Evolutionary conservation across 1,284 basidiomycete genomes (phyloP).

Genomic region (Apiotrichum domesticum): DNA sequence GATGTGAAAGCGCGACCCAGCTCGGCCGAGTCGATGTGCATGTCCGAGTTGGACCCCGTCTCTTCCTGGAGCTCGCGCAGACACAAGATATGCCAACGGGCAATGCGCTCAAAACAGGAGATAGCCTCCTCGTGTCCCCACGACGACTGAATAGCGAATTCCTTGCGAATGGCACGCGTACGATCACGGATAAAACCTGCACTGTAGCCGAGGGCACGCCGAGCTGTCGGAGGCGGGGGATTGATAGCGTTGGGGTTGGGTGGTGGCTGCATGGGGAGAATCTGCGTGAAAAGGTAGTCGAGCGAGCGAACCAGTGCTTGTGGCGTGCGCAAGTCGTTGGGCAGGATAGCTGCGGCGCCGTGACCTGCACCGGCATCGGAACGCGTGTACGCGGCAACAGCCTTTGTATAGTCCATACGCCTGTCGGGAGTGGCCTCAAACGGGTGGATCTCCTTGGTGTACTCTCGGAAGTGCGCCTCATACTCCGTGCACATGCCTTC

Average conservation of each 20-base stretch:
- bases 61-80: constrained; percentile 62
- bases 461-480: constrained; percentile 83
- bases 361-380: constrained; percentile 63
- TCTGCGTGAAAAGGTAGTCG: constrained; percentile 82
- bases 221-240: constrained; percentile 23
- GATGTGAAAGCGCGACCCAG: constrained; percentile 58
- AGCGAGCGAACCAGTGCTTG: constrained; percentile 74
- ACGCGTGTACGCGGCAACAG: constrained; percentile 92
- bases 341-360: constrained; percentile 57
- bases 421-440: constrained; percentile 62
- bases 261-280: constrained; percentile 57
- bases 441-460: constrained; percentile 79
- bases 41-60: constrained; percentile 37
- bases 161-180: constrained; percentile 81
- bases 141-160: constrained; percentile 89
- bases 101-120: constrained; percentile 87
- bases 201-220: constrained; percentile 55
- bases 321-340: constrained; percentile 88
- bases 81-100: constrained; percentile 84
- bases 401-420: constrained; percentile 73
- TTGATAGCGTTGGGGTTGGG: constrained; percentile 19
- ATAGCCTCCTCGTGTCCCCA: constrained; percentile 67
- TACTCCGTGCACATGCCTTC: constrained; percentile 90
- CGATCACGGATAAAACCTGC: constrained; percentile 79
- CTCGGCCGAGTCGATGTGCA: constrained; percentile 43